These are phyloP conservation scores for Calamus simplicifolius DNA, from an alignment of 176 grass and related monocot genomes.

Conservation along the genomic window DNA sequence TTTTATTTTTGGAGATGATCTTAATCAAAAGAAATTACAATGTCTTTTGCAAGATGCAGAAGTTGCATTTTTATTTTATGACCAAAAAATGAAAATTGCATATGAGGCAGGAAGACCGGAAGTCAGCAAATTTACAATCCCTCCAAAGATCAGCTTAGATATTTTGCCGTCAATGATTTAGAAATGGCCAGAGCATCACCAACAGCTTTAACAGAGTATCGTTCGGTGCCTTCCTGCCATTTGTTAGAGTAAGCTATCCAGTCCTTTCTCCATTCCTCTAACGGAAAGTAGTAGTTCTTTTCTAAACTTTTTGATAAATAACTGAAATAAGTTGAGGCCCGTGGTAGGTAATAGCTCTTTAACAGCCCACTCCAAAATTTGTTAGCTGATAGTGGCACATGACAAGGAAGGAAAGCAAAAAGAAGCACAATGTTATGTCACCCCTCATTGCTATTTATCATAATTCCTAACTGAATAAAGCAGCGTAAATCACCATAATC, in stretches of 20 bases:
- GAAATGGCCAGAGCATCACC: slow-evolving; percentile 63
- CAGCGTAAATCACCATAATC: slow-evolving; percentile 63
- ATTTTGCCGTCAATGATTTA: slow-evolving; percentile 60
- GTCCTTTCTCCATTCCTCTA: slow-evolving; percentile 73
- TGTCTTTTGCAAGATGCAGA: too few relatives aligned
- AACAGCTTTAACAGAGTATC: slow-evolving; percentile 37
- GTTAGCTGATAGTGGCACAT: slow-evolving; percentile 38
- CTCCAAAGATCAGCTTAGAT: slow-evolving; percentile 39
- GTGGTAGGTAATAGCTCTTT: slow-evolving; percentile 81
- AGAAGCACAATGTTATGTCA: slow-evolving; percentile 6
- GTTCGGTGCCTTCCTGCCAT: slow-evolving; percentile 60
- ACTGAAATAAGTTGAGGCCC: slow-evolving; percentile 82
- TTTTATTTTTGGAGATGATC: too few relatives aligned
- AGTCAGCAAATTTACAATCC: too few relatives aligned
- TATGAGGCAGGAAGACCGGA: too few relatives aligned
- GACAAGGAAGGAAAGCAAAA: background rate
- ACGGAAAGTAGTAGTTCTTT: slow-evolving; percentile 49
- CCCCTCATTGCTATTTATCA: background rate
- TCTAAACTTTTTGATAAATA: slow-evolving; percentile 46
- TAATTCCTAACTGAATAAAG: slow-evolving; percentile 1
- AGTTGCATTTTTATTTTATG: too few relatives aligned
- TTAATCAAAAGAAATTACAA: too few relatives aligned
- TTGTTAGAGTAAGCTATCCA: slow-evolving; percentile 83
- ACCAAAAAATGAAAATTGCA: too few relatives aligned
- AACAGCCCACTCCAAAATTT: slow-evolving; percentile 93